Percentiles rank a stretch among this genome's conserved stretches.
Evolutionary conservation across 108 stramenopile genomes (phyloP).

Genomic region (Poteriospumella lacustris): DNA sequence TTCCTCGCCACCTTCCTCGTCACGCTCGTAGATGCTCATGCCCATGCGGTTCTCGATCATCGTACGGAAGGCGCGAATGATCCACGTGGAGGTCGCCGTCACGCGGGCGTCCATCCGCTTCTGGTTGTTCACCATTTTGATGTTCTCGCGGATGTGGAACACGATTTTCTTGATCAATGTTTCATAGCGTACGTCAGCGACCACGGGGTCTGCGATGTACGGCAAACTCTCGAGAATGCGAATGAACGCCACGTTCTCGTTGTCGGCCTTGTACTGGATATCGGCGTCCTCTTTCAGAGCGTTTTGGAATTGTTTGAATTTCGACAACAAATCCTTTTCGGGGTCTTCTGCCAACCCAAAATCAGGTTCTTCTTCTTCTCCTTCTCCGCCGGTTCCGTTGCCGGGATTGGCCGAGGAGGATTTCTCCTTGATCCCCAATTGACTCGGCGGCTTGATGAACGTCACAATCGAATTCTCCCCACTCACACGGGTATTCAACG

Average conservation of each 20-base stretch:
- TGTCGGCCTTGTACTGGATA: background rate
- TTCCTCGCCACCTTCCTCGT: constrained; percentile 43
- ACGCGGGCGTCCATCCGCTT: constrained; percentile 28
- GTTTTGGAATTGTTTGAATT: background rate
- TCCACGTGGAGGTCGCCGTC: constrained; percentile 34
- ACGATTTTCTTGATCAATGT: constrained; percentile 38
- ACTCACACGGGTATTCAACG: background rate
- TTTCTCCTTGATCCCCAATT: too few relatives aligned
- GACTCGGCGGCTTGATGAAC: too few relatives aligned
- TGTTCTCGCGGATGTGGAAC: constrained; percentile 25
- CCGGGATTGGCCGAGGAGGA: too few relatives aligned
- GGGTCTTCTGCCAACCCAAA: too few relatives aligned
- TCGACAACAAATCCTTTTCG: background rate
- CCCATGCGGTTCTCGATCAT: constrained; percentile 41
- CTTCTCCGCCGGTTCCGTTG: too few relatives aligned
- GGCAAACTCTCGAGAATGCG: constrained; percentile 1
- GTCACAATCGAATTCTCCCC: background rate
- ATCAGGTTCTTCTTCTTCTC: too few relatives aligned
- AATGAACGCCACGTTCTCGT: background rate
- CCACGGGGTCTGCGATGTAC: background rate
- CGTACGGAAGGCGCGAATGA: constrained; percentile 32
- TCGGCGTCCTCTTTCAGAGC: background rate
- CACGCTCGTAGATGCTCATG: constrained; percentile 42
- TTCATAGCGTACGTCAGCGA: constrained; percentile 31
- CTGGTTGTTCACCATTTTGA: constrained; percentile 22